A percentile compares a stretch with the other conserved stretches of the same genome.
These are phyloP conservation scores for Starmerella roubikii DNA, from an alignment of 805 yeast genomes.

Conservation along the genomic window DNA sequence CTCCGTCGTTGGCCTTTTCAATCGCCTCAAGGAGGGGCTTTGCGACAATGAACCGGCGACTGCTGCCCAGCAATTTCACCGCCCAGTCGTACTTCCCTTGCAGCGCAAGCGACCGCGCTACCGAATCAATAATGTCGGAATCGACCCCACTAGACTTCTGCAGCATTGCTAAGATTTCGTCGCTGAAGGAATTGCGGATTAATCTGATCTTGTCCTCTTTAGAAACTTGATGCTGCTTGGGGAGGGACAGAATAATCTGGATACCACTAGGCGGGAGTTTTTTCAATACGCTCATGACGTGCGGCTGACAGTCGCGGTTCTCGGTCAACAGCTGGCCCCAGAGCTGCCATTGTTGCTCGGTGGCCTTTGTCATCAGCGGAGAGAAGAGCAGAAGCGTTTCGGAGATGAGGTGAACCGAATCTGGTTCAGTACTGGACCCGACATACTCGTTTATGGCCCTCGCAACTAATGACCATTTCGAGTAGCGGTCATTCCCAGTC, in stretches of 20 bases:
- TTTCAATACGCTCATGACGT: not conserved
- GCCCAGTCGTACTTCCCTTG: constrained; percentile 2
- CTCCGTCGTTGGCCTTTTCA: not conserved
- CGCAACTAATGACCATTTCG: constrained; percentile 1
- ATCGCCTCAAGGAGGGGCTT: constrained; percentile 6
- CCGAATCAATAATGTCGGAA: constrained; percentile 2
- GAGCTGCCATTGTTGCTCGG: not conserved
- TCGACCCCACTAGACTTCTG: not conserved
- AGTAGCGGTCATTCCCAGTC: constrained; percentile 2
- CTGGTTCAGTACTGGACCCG: not conserved
- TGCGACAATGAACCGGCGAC: constrained; percentile 6
- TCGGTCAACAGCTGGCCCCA: not conserved
- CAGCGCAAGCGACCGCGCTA: constrained; percentile 1
- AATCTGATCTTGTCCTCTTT: constrained; percentile 2
- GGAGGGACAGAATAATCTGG: not conserved
- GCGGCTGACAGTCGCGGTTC: not conserved
- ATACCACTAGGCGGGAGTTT: constrained; percentile 1
- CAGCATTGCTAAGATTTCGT: not conserved
- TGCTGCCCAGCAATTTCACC: constrained; percentile 1
- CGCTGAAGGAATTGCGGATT: constrained; percentile 1
- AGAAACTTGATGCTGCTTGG: not conserved
- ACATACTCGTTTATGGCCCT: not conserved
- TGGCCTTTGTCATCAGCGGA: constrained; percentile 4
- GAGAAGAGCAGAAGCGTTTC: constrained; percentile 1
- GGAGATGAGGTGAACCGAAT: not conserved